Base-by-base conservation (phyloP, 2,329 filamentous ascomycete genomes). In the Fusarium nurragi region DNA sequence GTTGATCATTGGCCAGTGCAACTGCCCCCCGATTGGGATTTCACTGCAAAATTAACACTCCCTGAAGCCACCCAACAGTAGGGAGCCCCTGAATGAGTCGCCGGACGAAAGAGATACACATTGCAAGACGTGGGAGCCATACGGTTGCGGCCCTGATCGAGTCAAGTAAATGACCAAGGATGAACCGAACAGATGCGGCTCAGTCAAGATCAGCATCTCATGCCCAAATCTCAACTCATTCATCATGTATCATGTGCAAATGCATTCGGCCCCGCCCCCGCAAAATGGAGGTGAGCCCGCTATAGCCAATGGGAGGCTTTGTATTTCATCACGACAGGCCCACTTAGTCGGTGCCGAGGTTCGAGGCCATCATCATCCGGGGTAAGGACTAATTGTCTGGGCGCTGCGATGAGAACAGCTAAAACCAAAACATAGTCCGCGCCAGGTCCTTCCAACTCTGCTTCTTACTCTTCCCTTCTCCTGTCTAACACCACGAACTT, bases 271-370 rank as follows among this genome's bases (percentile, higher is more conserved):
- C 64, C 65, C 65, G 26, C 65, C 65, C 65, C 65, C 65, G 46
- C 65, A 67, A 62, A 65, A 51, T 59, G 55, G 55, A 65, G 65
- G 21, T 44, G 38, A 68, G 8, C 37, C 65, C 65, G 65, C 10
- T 16, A 14, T 5, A 32, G 2, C 65, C 60, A 68, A 68, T 68
- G 19, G 50, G 43, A 18, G 23, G 13, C 23, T 21, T 44, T 32
- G 44, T 48, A 68, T 68, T 68, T 60, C 61, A 68, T 44, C 34
- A 52, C 36, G 12, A 18, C 6, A 40, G 48, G 30, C 50, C 65
- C 60, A 59, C 65, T 68, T 68, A 41, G 61, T 68, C 65, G 65
- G 61, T 49, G 48, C 65, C 65, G 65, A 68, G 65, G 65, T 65
- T 56, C 39, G 47, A 63, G 49, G 56, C 54, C 57, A 55, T 43